phyloP scores from a whole-genome alignment of 352 stramenopile species.

The Phytophthora litchii region DNA sequence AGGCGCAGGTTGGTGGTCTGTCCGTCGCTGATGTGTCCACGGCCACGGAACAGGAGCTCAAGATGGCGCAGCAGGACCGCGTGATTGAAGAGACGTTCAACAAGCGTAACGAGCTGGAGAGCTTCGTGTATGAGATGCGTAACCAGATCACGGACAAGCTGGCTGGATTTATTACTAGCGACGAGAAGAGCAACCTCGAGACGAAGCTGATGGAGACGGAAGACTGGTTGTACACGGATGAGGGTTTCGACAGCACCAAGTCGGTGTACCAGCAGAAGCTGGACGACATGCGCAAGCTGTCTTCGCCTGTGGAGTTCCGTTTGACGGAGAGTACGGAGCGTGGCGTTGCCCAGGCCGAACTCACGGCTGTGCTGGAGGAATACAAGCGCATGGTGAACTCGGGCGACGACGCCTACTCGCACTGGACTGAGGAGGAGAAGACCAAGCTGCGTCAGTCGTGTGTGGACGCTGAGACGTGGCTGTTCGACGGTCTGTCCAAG shows the following conservation, averaged over 20 bases:
- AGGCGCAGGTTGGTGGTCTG: conserved; percentile 67
- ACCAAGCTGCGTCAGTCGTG: conserved; percentile 91
- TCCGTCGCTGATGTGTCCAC: conserved; percentile 58
- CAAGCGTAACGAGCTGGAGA: conserved; percentile 99
- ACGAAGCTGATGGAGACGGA: conserved; percentile 92
- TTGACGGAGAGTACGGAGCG: conserved; percentile 91
- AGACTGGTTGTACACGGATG: conserved; percentile 99
- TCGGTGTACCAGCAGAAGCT: conserved; percentile 97
- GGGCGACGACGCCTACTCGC: conserved; percentile 92
- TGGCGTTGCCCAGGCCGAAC: conserved; percentile 84
- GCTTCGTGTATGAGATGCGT: conserved; percentile 99
- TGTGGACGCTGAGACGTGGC: conserved; percentile 92
- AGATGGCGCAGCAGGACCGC: conserved; percentile 96
- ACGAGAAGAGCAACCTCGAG: conserved; percentile 90
- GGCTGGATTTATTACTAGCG: conserved; percentile 86
- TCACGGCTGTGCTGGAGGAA: conserved; percentile 94
- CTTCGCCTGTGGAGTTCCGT: conserved; percentile 94
- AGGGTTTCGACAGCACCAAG: conserved; percentile 98
- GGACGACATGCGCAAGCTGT: conserved; percentile 92
- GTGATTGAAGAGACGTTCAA: conserved; percentile 97
- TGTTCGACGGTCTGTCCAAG: conserved; percentile 96
- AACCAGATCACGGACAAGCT: conserved; percentile 93
- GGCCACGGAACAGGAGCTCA: conserved; percentile 91
- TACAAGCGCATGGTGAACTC: conserved; percentile 96
- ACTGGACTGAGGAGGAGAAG: conserved; percentile 96